Base-by-base conservation (phyloP, 2,329 filamentous ascomycete species). In the Fusarium drepaniforme region DNA sequence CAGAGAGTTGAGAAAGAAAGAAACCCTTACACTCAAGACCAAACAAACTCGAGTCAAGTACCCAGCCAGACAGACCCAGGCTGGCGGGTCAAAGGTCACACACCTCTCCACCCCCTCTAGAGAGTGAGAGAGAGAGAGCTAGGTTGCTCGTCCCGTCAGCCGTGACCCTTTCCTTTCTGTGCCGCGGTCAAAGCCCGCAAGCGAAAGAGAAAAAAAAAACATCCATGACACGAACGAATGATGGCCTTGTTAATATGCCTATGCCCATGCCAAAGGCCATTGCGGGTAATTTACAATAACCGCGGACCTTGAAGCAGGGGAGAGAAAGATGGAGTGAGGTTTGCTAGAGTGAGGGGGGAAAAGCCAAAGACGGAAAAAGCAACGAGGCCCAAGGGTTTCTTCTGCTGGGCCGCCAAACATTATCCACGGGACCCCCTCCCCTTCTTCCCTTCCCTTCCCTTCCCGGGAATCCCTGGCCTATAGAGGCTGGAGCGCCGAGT, bases 11-110 rank as follows among this genome's bases (percentile, higher is more conserved):
- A 49, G 42, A 33, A 49, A 35, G 12, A 61, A 23, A 12, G 25
- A 25, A 49, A 13, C 28, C 16, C n/a, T 30, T 33, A 56, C n/a
- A 46, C 49, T 53, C 46, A 35, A 40, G 28, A 25, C 16, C 28
- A 44, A 42, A 42, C 49, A 30, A 13, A 13, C 42, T 68, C 33
- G 37, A 60, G 67, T 25, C 37, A 60, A 64, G 28, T 49, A 64
- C 56, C 28, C 38, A 42, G 23, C 16, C 38, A 40, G 67, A 49
- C 42, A 40, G 65, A 68, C 60, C 70, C 63, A 66, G 67, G 51
- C 63, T 66, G 63, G 67, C 65, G 64, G 72, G 69, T 65, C 61
- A 60, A 18, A 33, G 72, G 69, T 63, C 61, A 60, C 23, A 21
- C 35, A 59, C 21, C 56, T 59, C 56, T 37, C 59, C 33, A 21